Base-by-base conservation (phyloP, 371 early-diverging fungal species). In the Mucor irregularis region DNA sequence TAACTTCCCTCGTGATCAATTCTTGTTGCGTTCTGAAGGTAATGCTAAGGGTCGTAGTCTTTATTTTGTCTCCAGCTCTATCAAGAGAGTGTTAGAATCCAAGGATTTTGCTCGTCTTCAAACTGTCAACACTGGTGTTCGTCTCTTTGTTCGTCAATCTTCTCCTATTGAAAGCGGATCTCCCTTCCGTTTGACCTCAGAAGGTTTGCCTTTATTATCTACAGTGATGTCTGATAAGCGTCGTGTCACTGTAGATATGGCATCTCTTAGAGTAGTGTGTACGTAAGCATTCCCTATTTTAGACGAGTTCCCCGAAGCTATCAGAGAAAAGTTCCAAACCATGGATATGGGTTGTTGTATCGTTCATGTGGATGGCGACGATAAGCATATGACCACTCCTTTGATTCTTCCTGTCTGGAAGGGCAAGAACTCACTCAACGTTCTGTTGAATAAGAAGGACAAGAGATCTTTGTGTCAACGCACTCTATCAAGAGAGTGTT, bases 121-220 rank as follows among this genome's bases (percentile, higher is more conserved):
- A 68, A 75, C 89, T 4, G 92, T 96, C 47, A 93, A 96, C 74
- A 91, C 96, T 0, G 96, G 97, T 30, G 89, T 96, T 43, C 80
- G 86, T 47, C 66, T 89, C 2, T 94, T 97, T 67, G 84, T 86
- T 22, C 86, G 92, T 53, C 89, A 86, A 73, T 84, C 85, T 30
- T 69, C 73, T 6, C 69, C 73, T 30, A n/a, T 73, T 40, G 79
- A 78, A 25, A 76, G 76, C 26, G 80, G 69, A 9, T 90, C 87
- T 62, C 74, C 84, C 6, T 93, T 88, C 83, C 85, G 96, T 24
- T 73, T 94, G 16, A 79, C 87, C 25, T 74, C 83, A 49, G 95
- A 95, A 59, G 94, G 94, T 40, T 62, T 95, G 30, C 76, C 83
- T 16, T 73, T 87, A 55, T 66, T 94, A 43, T 75, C 78, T 14